Conservation (phyloP, 1,284 basidiomycete species). For the Rhodotorula sp. region DNA sequence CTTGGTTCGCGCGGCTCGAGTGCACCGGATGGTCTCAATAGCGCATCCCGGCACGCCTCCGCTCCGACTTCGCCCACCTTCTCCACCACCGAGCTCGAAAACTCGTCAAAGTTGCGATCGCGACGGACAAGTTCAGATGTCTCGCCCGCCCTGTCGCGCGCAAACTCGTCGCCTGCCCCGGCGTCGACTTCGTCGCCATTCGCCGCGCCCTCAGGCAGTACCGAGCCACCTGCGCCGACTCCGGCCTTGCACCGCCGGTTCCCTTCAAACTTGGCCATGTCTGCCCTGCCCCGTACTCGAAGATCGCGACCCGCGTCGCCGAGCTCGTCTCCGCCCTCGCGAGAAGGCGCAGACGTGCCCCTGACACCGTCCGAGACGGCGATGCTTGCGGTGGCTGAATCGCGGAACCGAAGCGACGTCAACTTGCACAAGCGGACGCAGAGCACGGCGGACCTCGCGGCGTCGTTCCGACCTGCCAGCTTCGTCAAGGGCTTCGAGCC, state of each 20-base stretch:
- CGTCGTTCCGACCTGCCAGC: conserved; percentile 31
- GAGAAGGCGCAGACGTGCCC: background rate
- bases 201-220: conserved; percentile 4
- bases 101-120: background rate
- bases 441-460: conserved; percentile 25
- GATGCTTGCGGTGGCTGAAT: conserved; percentile 10
- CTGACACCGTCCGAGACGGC: conserved; percentile 13
- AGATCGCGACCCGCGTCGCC: background rate
- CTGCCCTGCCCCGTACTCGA: background rate
- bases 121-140: background rate
- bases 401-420: conserved; percentile 14
- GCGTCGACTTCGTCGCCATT: background rate
- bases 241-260: conserved; percentile 5
- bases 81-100: background rate
- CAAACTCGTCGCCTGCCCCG: conserved; percentile 4
- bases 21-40: conserved; percentile 22
- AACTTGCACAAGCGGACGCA: conserved; percentile 5
- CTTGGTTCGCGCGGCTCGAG: conserved; percentile 20
- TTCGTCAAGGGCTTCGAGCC: conserved; percentile 36
- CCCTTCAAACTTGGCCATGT: conserved; percentile 19
- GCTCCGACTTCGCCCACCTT: conserved; percentile 8
- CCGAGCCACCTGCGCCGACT: conserved; percentile 1
- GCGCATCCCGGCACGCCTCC: background rate
- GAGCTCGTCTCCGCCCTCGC: background rate
- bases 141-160: conserved; percentile 19